Percentiles rank a stretch among this genome's conserved stretches.
These are phyloP conservation scores for Aspergillus niger DNA, from an alignment of 2,329 filamentous ascomycete genomes.

Conservation along the genomic window DNA sequence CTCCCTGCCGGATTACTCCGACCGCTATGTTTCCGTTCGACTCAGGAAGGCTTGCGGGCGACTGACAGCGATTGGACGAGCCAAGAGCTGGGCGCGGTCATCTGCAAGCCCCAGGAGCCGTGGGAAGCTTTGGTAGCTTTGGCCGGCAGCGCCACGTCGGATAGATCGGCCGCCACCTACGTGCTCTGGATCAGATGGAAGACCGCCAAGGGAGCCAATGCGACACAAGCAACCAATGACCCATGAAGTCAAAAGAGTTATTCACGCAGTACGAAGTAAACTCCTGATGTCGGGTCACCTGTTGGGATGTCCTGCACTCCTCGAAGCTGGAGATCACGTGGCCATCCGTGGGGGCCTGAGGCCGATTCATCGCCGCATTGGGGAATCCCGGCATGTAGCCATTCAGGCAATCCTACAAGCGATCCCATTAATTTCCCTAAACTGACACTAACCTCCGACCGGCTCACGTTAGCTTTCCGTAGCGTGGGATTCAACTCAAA, in stretches of 20 bases:
- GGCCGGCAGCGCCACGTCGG: not conserved
- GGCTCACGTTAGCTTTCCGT: not conserved
- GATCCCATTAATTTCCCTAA: too few species aligned
- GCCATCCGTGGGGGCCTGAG: not conserved
- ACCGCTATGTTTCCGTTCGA: not conserved
- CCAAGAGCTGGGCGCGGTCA: not conserved
- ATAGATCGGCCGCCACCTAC: slow-evolving; percentile 4
- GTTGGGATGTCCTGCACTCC: not conserved
- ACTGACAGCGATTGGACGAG: not conserved
- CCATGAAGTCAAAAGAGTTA: not conserved
- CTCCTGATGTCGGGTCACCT: not conserved
- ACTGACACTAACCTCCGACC: not conserved
- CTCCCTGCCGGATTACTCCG: not conserved
- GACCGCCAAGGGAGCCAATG: slow-evolving; percentile 3
- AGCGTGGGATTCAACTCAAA: not conserved
- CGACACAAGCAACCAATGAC: slow-evolving; percentile 2
- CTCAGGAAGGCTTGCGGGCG: not conserved
- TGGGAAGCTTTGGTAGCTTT: not conserved
- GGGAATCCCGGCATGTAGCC: not conserved
- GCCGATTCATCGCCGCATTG: not conserved
- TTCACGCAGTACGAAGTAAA: not conserved
- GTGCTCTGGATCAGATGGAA: not conserved
- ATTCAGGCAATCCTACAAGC: too few species aligned
- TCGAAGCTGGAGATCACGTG: not conserved
- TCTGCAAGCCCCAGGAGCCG: not conserved